Base-by-base conservation (phyloP, 805 yeast genomes). In the Diddensiella caesifluorescens region DNA sequence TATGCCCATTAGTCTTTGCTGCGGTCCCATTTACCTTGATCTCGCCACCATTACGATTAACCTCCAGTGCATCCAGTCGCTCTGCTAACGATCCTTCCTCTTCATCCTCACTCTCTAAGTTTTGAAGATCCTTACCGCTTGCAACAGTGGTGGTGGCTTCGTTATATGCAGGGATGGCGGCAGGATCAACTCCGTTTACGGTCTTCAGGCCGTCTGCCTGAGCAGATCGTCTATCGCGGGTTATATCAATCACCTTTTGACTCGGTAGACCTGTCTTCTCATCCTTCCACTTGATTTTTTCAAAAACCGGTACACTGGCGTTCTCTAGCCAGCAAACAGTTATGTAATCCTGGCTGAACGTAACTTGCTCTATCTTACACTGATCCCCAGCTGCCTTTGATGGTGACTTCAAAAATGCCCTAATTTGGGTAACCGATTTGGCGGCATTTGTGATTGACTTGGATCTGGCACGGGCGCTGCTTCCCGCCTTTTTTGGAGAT, bases 61-160 rank as follows among this genome's bases (percentile, higher is more conserved):
- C 56, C 47, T 52, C 65, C 19, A 63, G 57, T 2, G 69, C 58
- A 39, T 62, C 65, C 26, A 67, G 52, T 4, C 67, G 54, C 37
- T 66, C 71, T 3, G 70, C 69, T 36, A 73, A 61, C 0, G 77
- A 68, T 32, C 73, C 71, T 7, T 73, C 70, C 50, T 68, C 68
- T 10, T 53, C 54, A 2, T 47, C 54, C 16, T 53, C 61, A 45
- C 48, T 45, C 12, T 54, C 63, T 25, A 60, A 44, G 16, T 50
- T 49, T 2, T 48, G 53, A 19, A 60, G 52, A 40, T 67, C 63
- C 28, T 53, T 50, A 2, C 71, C 72, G 16, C 60, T 46, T n/a
- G 62, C 48, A 18, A 65, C 57, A 30, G 49, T 48, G 9, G 66
- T 56, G n/a, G 43, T 36, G 25, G 52, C 46, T 34, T 67, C 72